These are phyloP conservation scores for Catharanthus roseus DNA, from an alignment of 257 asterid species.

Conservation along the genomic window DNA sequence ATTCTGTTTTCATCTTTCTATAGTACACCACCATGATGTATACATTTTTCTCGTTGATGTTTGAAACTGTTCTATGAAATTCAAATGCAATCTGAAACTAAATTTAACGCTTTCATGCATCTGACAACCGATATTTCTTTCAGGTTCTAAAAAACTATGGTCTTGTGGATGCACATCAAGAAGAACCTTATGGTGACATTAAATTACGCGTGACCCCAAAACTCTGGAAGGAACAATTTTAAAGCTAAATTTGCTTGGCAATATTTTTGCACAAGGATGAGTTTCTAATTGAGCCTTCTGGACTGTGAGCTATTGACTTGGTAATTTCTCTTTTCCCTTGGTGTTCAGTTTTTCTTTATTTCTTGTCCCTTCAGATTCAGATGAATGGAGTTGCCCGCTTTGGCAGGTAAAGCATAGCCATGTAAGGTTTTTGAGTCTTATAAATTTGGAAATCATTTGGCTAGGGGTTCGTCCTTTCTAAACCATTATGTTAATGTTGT, in stretches of 20 bases:
- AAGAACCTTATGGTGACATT: constrained; percentile 47
- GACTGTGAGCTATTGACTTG: neutral
- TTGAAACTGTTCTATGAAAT: neutral
- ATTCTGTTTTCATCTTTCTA: neutral
- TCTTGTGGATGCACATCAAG: constrained; percentile 53
- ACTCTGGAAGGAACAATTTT: constrained; percentile 49
- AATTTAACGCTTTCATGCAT: neutral
- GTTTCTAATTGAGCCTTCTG: neutral
- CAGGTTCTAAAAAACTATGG: constrained; percentile 65
- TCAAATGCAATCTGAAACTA: neutral
- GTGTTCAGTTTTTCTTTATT: neutral
- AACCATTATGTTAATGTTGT: neutral
- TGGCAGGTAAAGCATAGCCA: neutral
- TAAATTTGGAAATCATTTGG: neutral
- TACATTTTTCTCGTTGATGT: neutral
- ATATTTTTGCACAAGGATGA: neutral
- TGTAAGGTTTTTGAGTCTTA: neutral
- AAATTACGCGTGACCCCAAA: constrained; percentile 49
- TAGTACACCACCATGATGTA: neutral
- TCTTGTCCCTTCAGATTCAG: neutral
- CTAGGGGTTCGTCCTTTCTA: neutral
- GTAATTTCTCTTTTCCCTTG: neutral
- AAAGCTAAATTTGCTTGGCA: constrained; percentile 19
- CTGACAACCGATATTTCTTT: constrained; percentile 4
- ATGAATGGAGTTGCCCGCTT: neutral